A percentile compares a stretch with the other conserved stretches of the same genome.
phyloP scores from a whole-genome alignment of 331 rosid species.

The Malus hybrid region DNA sequence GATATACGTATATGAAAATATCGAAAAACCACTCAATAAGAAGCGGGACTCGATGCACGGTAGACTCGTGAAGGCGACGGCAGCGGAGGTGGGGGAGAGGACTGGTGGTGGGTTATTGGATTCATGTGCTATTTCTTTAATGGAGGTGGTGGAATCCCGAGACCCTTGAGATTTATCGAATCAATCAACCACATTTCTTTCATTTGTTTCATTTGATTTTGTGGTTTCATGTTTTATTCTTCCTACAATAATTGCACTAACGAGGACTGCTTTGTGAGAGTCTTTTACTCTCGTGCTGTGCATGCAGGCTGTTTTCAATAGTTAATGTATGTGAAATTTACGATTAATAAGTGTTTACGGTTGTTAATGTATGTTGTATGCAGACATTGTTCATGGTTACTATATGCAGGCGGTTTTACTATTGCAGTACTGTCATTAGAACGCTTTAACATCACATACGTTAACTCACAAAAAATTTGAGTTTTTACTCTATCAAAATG shows the following conservation, averaged over 20 bases:
- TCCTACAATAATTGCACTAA: neutral
- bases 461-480: no score
- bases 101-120: neutral
- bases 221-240: neutral
- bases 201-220: neutral
- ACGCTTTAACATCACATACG: neutral
- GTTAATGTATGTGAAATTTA: no score
- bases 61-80: conserved; percentile 99
- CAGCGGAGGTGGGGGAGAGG: conserved; percentile 24
- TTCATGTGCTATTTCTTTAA: conserved; percentile 32
- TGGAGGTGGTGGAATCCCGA: conserved; percentile 1
- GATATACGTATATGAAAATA: rapidly evolving
- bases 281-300: no score
- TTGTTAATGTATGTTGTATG: no score
- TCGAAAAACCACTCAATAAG: neutral
- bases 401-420: no score
- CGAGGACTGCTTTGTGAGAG: no score
- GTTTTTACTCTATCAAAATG: neutral
- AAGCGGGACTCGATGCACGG: conserved; percentile 19
- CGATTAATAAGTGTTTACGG: no score
- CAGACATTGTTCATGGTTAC: no score
- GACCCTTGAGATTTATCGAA: conserved; percentile 1
- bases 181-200: neutral
- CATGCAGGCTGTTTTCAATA: no score
- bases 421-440: neutral